Conservation (phyloP, 257 asterid species). For the Solanum sejunctum region DNA sequence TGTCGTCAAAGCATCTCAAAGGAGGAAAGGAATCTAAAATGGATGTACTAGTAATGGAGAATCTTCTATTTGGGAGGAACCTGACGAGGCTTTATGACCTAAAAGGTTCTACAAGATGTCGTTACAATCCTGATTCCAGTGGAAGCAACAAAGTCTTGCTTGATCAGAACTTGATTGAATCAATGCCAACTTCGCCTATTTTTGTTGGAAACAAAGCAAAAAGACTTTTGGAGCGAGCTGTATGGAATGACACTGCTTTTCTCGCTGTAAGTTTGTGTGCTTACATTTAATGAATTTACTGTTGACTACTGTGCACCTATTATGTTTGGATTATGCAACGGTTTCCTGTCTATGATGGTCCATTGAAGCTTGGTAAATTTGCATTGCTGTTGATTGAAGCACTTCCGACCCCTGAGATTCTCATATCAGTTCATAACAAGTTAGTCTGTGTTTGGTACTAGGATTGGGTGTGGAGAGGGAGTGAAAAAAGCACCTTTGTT, state of each 20-base stretch:
- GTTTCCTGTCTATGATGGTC: background rate
- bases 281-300: background rate
- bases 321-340: background rate
- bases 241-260: slow-evolving; percentile 95
- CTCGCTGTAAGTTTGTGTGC: slow-evolving; percentile 66
- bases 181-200: slow-evolving; percentile 97
- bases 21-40: slow-evolving; percentile 92
- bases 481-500: background rate
- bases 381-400: background rate
- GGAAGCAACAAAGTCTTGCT: slow-evolving; percentile 84
- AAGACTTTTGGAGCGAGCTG: slow-evolving; percentile 77
- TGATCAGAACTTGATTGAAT: slow-evolving; percentile 93
- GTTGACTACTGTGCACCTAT: background rate
- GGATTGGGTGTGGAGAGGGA: background rate
- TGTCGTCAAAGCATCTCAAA: slow-evolving; percentile 58
- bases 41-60: slow-evolving; percentile 95
- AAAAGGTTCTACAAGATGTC: slow-evolving; percentile 90
- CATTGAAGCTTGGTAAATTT: background rate
- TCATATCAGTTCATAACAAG: background rate
- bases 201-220: slow-evolving; percentile 91
- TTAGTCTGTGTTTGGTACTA: background rate
- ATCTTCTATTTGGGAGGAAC: slow-evolving; percentile 80
- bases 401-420: background rate
- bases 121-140: slow-evolving; percentile 77
- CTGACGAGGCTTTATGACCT: slow-evolving; percentile 82